Conservation (phyloP, 805 yeast species). For the Ogataea haglerorum region DNA sequence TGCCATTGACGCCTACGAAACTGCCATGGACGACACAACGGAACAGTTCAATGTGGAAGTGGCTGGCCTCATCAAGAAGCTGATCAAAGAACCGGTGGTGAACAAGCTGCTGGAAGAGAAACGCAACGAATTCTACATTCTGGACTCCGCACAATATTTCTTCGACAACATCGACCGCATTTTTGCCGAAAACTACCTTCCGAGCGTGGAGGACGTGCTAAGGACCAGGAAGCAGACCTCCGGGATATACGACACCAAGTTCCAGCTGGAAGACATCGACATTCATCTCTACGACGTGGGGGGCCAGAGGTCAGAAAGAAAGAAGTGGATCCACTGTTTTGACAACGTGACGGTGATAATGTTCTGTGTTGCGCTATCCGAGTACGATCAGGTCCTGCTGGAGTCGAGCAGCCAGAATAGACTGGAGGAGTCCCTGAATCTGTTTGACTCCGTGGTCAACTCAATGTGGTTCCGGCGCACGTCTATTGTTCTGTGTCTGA, state of each 20-base stretch:
- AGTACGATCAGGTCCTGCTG: slow-evolving; percentile 80
- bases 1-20: slow-evolving; percentile 42
- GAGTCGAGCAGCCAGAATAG: slow-evolving; percentile 77
- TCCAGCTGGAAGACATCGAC: slow-evolving; percentile 66
- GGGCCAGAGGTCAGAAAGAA: slow-evolving; percentile 93
- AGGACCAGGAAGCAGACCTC: slow-evolving; percentile 90
- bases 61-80: slow-evolving; percentile 43
- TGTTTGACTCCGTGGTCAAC: slow-evolving; percentile 88
- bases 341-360: slow-evolving; percentile 87
- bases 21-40: slow-evolving; percentile 51
- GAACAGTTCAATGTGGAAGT: slow-evolving; percentile 45
- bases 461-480: slow-evolving; percentile 90
- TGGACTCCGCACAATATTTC: slow-evolving; percentile 83
- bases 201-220: slow-evolving; percentile 72
- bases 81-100: slow-evolving; percentile 61
- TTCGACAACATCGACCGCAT: slow-evolving; percentile 65
- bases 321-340: slow-evolving; percentile 96
- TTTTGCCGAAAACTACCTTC: slow-evolving; percentile 56
- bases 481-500: slow-evolving; percentile 79
- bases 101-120: slow-evolving; percentile 52
- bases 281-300: slow-evolving; percentile 82
- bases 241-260: slow-evolving; percentile 81
- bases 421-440: slow-evolving; percentile 73
- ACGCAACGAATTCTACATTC: slow-evolving; percentile 69
- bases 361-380: slow-evolving; percentile 87